Percentiles rank a stretch among this genome's conserved stretches.
phyloP scores from a whole-genome alignment of 768 basidiomycete species.

The Favolaschia claudopus region DNA sequence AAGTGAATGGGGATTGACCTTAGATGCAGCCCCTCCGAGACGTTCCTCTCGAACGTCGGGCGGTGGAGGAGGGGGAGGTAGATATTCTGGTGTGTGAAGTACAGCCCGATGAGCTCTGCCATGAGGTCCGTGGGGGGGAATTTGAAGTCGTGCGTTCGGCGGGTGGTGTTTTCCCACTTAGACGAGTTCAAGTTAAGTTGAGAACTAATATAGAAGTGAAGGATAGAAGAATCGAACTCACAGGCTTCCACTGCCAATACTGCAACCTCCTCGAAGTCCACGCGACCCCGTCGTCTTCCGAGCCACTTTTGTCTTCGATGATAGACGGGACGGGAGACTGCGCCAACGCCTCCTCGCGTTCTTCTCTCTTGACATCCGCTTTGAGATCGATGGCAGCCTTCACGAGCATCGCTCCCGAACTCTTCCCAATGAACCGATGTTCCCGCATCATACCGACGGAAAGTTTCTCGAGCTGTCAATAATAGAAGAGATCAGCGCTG shows the following conservation, averaged over 20 bases:
- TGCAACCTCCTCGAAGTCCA: too few species aligned
- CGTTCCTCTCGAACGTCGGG: conserved; percentile 64
- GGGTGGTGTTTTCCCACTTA: conserved; percentile 18
- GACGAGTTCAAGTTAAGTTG: too few species aligned
- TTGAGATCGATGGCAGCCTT: conserved; percentile 6
- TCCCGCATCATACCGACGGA: background rate
- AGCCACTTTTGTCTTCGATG: background rate
- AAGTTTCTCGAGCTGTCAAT: background rate
- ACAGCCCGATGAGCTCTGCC: conserved; percentile 61
- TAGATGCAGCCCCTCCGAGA: conserved; percentile 58
- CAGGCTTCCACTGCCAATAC: conserved; percentile 34
- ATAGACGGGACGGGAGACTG: background rate
- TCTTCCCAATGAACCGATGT: conserved; percentile 1
- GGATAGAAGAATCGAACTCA: conserved; percentile 11
- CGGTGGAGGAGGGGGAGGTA: conserved; percentile 76
- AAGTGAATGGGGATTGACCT: conserved; percentile 5
- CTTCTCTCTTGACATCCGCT: background rate
- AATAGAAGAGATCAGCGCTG: background rate
- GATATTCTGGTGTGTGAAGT: conserved; percentile 67
- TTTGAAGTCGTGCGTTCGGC: conserved; percentile 30
- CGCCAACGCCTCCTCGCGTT: conserved; percentile 21
- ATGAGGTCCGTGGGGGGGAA: conserved; percentile 65
- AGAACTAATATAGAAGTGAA: background rate
- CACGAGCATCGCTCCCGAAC: background rate
- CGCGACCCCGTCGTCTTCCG: conserved; percentile 8